Conservation (phyloP, 441 rosid species). For the Mallotus japonicus region DNA sequence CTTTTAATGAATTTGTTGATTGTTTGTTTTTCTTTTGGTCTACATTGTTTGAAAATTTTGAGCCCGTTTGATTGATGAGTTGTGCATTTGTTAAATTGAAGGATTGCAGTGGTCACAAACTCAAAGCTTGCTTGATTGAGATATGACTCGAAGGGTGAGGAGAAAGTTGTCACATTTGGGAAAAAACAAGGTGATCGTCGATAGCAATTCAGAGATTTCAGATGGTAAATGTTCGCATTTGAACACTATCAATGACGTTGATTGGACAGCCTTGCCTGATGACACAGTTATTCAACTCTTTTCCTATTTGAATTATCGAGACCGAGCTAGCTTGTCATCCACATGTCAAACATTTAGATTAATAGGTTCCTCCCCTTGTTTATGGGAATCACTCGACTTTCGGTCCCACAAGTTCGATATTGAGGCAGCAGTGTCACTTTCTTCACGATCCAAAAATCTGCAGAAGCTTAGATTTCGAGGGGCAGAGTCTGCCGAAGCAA, state of each 20-base stretch:
- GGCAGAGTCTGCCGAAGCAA: slow-evolving; percentile 44
- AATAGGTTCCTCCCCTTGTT: slow-evolving; percentile 40
- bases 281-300: slow-evolving; percentile 48
- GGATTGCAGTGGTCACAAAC: neutral
- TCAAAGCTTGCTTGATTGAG: slow-evolving; percentile 17
- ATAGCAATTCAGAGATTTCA: slow-evolving; percentile 19
- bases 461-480: slow-evolving; percentile 43
- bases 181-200: slow-evolving; percentile 19
- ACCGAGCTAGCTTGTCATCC: slow-evolving; percentile 50
- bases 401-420: slow-evolving; percentile 39
- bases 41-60: slow-evolving; percentile 6
- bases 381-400: slow-evolving; percentile 48
- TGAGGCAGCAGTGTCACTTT: slow-evolving; percentile 27
- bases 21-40: slow-evolving; percentile 2
- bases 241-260: slow-evolving; percentile 23
- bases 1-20: slow-evolving; percentile 12
- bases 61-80: slow-evolving; percentile 17
- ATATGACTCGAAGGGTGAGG: slow-evolving; percentile 31
- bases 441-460: slow-evolving; percentile 37
- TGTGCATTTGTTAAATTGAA: slow-evolving; percentile 6
- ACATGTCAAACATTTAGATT: slow-evolving; percentile 45
- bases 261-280: slow-evolving; percentile 53
- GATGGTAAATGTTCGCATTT: slow-evolving; percentile 17
- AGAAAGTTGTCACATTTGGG: slow-evolving; percentile 28
- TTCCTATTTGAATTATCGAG: slow-evolving; percentile 42